Conservation (phyloP, 352 stramenopile species). For the Elongisporangium undulatum region DNA sequence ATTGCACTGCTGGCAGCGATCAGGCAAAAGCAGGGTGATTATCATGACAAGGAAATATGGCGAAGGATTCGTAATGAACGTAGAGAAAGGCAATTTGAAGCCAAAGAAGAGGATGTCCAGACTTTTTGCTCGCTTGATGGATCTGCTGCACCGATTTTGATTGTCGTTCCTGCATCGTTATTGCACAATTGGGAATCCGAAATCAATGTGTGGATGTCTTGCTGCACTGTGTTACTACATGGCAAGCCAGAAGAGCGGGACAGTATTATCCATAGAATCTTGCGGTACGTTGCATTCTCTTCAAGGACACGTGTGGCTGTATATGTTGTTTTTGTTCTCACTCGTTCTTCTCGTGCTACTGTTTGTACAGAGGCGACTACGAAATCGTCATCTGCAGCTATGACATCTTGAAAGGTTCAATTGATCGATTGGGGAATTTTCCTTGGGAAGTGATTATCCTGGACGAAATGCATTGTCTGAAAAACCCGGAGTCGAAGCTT, state of each 20-base stretch:
- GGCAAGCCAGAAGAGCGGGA: conserved; percentile 54
- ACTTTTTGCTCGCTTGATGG: conserved; percentile 39
- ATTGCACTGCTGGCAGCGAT: conserved; percentile 90
- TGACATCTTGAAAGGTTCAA: conserved; percentile 87
- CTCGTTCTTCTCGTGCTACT: conserved; percentile 22
- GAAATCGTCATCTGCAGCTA: conserved; percentile 84
- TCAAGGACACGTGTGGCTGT: background rate
- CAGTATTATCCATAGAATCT: conserved; percentile 54
- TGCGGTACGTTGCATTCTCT: conserved; percentile 48
- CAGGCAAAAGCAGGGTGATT: conserved; percentile 90
- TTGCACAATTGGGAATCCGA: conserved; percentile 99
- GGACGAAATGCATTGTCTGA: conserved; percentile 98
- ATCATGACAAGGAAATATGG: conserved; percentile 94
- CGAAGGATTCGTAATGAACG: conserved; percentile 92
- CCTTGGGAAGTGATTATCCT: conserved; percentile 94
- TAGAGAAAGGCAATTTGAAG: conserved; percentile 53
- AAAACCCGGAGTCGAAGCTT: conserved; percentile 96
- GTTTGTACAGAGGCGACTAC: conserved; percentile 59
- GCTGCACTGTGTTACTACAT: conserved; percentile 53
- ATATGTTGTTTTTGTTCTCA: conserved; percentile 69
- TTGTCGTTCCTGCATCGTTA: conserved; percentile 97
- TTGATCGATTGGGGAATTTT: conserved; percentile 77
- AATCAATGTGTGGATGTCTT: conserved; percentile 93
- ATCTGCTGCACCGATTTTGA: conserved; percentile 88
- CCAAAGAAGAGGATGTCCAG: conserved; percentile 35